Percentiles rank a stretch among this genome's conserved stretches.
Evolutionary conservation across 495 filamentous ascomycete genomes (phyloP).

Genomic region (Chaetomium cochliodes): DNA sequence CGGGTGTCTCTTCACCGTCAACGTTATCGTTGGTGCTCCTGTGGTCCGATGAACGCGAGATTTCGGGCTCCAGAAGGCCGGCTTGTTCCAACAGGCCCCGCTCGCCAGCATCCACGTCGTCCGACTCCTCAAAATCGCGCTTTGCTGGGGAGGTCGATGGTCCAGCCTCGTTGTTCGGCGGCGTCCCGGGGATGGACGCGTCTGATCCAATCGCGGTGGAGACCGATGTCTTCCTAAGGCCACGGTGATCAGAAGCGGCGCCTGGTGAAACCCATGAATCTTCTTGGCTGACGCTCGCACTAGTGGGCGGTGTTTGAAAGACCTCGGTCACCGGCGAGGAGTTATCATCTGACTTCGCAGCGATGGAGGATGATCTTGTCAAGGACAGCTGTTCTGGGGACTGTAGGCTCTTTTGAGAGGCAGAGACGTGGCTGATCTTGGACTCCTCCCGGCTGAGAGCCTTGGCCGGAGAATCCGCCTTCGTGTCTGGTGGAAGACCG

Average conservation of each 20-base stretch:
- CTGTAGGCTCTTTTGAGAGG: conserved; percentile 33
- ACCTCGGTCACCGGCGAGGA: conserved; percentile 40
- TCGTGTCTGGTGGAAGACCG: conserved; percentile 34
- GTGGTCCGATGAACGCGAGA: conserved; percentile 21
- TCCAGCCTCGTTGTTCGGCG: conserved; percentile 31
- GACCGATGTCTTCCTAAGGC: conserved; percentile 43
- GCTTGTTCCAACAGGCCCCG: conserved; percentile 52
- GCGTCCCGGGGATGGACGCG: conserved; percentile 32
- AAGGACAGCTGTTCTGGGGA: conserved; percentile 37
- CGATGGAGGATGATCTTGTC: conserved; percentile 31
- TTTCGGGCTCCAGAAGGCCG: conserved; percentile 43
- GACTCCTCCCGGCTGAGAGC: conserved; percentile 32
- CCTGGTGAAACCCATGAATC: conserved; percentile 55
- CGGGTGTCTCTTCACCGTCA: conserved; percentile 35
- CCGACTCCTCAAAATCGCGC: conserved; percentile 29
- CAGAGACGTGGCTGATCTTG: conserved; percentile 28
- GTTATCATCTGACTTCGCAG: conserved; percentile 36
- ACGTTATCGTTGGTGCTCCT: conserved; percentile 24
- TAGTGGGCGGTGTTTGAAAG: conserved; percentile 50
- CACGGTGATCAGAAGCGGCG: conserved; percentile 39
- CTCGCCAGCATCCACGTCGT: conserved; percentile 50
- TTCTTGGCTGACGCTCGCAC: conserved; percentile 47
- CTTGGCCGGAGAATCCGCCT: conserved; percentile 26
- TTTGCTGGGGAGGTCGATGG: conserved; percentile 28
- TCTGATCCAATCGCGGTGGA: conserved; percentile 44